These are phyloP conservation scores for Pythium utonaiense DNA, from an alignment of 352 stramenopile genomes.

Conservation along the genomic window DNA sequence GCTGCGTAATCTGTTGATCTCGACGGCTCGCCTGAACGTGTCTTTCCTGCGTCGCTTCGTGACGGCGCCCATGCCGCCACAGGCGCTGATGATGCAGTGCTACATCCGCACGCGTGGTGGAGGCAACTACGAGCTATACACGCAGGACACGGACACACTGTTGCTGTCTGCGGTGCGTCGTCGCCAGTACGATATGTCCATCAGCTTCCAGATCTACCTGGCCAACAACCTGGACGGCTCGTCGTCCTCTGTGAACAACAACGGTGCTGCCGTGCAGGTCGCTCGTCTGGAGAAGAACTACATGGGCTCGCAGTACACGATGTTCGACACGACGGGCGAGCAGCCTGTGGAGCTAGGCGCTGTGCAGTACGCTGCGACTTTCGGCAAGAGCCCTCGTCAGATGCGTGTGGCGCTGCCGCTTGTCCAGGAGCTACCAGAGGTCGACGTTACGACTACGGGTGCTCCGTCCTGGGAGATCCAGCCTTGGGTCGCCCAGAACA, in stretches of 20 bases:
- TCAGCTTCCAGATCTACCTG: constrained; percentile 77
- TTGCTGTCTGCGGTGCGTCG: constrained; percentile 73
- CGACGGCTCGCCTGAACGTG: constrained; percentile 53
- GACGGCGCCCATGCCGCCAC: constrained; percentile 46
- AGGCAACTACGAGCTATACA: constrained; percentile 85
- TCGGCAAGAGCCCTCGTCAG: constrained; percentile 82
- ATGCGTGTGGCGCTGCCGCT: constrained; percentile 77
- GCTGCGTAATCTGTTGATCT: constrained; percentile 53
- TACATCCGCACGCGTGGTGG: constrained; percentile 81
- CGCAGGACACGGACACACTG: constrained; percentile 72
- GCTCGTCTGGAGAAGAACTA: constrained; percentile 86
- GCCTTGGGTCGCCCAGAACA: constrained; percentile 49
- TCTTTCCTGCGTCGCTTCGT: constrained; percentile 56
- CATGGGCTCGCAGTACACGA: constrained; percentile 86
- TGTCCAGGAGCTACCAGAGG: constrained; percentile 38
- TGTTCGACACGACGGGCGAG: constrained; percentile 67
- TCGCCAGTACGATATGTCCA: constrained; percentile 86
- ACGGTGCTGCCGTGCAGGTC: constrained; percentile 47
- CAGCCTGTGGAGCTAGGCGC: constrained; percentile 59
- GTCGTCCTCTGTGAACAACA: no score
- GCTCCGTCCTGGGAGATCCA: constrained; percentile 50
- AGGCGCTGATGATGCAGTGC: constrained; percentile 81
- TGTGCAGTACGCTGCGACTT: constrained; percentile 83
- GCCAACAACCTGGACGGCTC: constrained; percentile 47
- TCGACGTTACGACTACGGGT: constrained; percentile 40